These are phyloP conservation scores for Ammopiptanthus mongolicus DNA, from an alignment of 306 rosid species.

Conservation along the genomic window DNA sequence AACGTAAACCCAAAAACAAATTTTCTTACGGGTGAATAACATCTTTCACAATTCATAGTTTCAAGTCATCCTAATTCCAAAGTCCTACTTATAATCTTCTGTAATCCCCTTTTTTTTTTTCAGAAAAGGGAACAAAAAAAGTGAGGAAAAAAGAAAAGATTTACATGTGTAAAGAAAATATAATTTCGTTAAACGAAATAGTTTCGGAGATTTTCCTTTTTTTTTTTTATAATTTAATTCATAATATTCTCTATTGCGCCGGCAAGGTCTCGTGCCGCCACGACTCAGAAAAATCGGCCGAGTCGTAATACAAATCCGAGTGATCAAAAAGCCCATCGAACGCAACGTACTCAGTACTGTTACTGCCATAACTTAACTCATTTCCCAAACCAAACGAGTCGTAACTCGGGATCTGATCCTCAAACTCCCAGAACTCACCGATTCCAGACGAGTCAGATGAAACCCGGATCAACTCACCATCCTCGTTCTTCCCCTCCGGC, in stretches of 20 bases:
- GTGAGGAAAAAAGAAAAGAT: neutral
- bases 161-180: conserved; percentile 33
- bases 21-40: neutral
- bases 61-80: neutral
- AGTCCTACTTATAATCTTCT: too few species aligned
- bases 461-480: conserved; percentile 41
- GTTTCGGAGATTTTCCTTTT: neutral
- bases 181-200: neutral
- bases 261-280: conserved; percentile 72
- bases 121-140: neutral
- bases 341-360: conserved; percentile 37
- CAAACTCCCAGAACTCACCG: conserved; percentile 67
- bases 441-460: conserved; percentile 56
- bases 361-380: conserved; percentile 3
- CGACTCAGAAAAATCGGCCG: conserved; percentile 45
- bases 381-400: conserved; percentile 59
- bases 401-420: conserved; percentile 52
- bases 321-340: conserved; percentile 65
- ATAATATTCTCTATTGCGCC: conserved; percentile 38
- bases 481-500: conserved; percentile 25
- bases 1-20: neutral
- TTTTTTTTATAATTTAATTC: neutral
- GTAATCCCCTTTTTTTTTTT: too few species aligned
- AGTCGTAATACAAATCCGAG: conserved; percentile 61
- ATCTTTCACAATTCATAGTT: neutral